Percentiles rank a stretch among this genome's conserved stretches.
Evolutionary conservation across 2,329 filamentous ascomycete genomes (phyloP).

Genomic region (Hyphodiscus sp.): DNA sequence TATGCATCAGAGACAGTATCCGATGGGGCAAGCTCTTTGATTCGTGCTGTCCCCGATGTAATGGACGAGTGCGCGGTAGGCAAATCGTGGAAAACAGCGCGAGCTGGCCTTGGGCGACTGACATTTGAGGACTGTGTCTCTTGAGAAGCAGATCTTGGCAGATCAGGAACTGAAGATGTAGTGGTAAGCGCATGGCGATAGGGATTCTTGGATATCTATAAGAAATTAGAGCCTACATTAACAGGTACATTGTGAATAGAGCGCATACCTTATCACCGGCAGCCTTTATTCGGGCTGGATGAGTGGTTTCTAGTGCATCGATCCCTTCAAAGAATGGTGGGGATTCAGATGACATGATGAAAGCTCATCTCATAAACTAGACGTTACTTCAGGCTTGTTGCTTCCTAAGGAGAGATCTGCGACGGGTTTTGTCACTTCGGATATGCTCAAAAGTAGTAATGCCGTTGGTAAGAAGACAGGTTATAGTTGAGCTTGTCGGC

Average conservation of each 20-base stretch:
- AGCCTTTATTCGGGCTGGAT: neutral
- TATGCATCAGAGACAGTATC: slow-evolving; percentile 1
- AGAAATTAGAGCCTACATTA: neutral
- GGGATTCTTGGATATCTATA: neutral
- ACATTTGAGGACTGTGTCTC: neutral
- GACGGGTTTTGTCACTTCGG: neutral
- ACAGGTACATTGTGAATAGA: neutral
- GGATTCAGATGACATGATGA: neutral
- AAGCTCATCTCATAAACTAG: neutral
- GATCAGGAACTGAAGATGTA: neutral
- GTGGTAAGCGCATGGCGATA: neutral
- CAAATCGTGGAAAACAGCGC: slow-evolving; percentile 25
- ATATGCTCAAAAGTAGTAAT: no score
- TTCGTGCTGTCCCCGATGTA: slow-evolving; percentile 22
- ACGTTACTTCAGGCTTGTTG: no score
- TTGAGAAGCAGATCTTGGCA: slow-evolving; percentile 1
- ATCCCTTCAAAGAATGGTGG: neutral
- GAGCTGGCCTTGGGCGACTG: slow-evolving; percentile 13
- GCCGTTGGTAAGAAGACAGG: no score
- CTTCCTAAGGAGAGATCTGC: neutral
- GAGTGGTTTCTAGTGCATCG: neutral
- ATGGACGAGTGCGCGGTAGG: slow-evolving; percentile 25
- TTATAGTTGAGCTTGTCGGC: neutral
- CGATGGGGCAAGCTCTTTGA: slow-evolving; percentile 3
- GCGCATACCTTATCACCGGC: neutral